These are phyloP conservation scores for Geoglossum cookeanum DNA, from an alignment of 2,329 filamentous ascomycete genomes.

Conservation along the genomic window DNA sequence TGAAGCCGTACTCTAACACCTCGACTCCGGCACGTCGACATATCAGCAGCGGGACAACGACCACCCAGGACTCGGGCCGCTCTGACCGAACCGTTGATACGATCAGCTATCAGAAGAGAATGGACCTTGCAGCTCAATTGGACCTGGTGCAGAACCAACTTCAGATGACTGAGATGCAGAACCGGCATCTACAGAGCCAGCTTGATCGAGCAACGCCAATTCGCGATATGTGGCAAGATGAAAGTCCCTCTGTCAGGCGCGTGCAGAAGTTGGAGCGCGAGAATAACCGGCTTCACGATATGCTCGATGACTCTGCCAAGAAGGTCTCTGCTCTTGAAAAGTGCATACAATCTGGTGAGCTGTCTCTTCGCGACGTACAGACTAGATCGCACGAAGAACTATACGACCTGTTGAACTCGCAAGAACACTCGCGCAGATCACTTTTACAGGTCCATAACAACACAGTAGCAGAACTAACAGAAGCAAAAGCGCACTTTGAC, in stretches of 20 bases:
- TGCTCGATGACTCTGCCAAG: constrained; percentile 83
- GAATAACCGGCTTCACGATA: constrained; percentile 78
- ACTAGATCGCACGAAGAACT: constrained; percentile 88
- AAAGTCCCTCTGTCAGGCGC: constrained; percentile 60
- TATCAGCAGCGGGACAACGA: constrained; percentile 40
- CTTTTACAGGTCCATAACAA: constrained; percentile 73
- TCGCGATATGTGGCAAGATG: constrained; percentile 44
- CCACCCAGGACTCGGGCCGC: constrained; percentile 49
- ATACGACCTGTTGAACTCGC: constrained; percentile 77
- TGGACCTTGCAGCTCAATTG: constrained; percentile 78
- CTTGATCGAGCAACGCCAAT: constrained; percentile 48
- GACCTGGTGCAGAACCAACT: constrained; percentile 89
- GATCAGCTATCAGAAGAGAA: constrained; percentile 64
- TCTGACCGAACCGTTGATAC: constrained; percentile 78
- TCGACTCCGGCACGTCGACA: constrained; percentile 62
- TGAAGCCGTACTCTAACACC: constrained; percentile 49
- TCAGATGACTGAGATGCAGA: constrained; percentile 88
- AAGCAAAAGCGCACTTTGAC: constrained; percentile 75
- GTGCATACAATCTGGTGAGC: constrained; percentile 66
- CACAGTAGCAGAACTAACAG: constrained; percentile 64
- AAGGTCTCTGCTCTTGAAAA: constrained; percentile 82
- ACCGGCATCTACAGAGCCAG: constrained; percentile 77
- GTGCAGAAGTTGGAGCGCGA: constrained; percentile 84
- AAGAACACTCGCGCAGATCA: constrained; percentile 71
- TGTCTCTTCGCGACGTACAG: constrained; percentile 79